Percentiles rank a stretch among this genome's conserved stretches.
These are phyloP conservation scores for Chloromonas sp. DNA, from an alignment of 163 green algal species.

Conservation along the genomic window DNA sequence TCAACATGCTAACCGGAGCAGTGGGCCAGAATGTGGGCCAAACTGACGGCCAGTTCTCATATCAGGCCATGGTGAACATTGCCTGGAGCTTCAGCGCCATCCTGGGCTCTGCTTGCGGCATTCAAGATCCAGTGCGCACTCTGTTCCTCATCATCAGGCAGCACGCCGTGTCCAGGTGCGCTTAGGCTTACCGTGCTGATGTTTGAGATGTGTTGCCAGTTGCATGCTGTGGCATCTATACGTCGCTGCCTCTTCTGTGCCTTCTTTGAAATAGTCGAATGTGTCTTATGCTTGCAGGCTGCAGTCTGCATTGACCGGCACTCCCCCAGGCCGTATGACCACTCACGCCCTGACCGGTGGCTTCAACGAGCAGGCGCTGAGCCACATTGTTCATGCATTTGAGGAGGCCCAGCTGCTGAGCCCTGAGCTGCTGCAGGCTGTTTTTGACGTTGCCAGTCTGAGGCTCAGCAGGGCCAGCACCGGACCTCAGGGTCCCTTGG, in stretches of 20 bases:
- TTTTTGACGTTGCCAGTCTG: conserved; percentile 45
- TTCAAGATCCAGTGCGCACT: neutral
- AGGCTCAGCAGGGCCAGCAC: conserved; percentile 26
- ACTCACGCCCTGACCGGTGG: conserved; percentile 17
- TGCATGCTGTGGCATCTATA: no score
- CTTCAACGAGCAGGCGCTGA: conserved; percentile 54
- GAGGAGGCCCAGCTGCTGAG: conserved; percentile 43
- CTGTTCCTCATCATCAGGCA: neutral
- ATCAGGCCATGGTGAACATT: neutral
- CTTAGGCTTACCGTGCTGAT: no score
- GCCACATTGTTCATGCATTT: conserved; percentile 49
- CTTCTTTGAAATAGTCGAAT: no score
- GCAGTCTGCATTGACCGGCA: no score
- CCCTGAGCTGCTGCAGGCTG: conserved; percentile 37
- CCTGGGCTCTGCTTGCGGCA: neutral
- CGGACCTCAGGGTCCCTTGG: conserved; percentile 17
- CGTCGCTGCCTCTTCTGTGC: no score
- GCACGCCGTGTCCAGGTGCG: neutral
- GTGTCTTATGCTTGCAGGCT: no score
- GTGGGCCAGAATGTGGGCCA: neutral
- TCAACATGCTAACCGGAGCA: neutral
- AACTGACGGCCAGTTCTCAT: neutral
- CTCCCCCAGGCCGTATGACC: neutral
- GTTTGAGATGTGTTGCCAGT: no score
- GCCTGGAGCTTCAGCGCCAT: neutral